A percentile compares a stretch with the other conserved stretches of the same genome.
Conservation (phyloP, 805 yeast species). For the Osmozyma mogii region DNA sequence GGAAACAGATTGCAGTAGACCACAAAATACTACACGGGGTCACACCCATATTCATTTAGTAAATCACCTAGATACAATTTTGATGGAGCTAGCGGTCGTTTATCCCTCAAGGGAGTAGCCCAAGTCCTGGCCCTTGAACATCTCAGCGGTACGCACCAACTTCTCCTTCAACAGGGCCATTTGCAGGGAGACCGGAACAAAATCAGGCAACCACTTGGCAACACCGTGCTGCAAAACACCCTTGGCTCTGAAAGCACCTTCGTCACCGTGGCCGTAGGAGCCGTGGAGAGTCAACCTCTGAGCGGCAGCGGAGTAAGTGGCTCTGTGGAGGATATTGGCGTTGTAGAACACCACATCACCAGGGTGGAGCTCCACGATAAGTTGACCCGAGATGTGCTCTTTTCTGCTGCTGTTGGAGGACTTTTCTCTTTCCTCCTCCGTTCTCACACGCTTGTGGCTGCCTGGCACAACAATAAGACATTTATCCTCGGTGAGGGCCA, state of each 20-base stretch:
- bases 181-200: conserved; percentile 23
- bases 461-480: conserved; percentile 44
- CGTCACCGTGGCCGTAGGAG: conserved; percentile 37
- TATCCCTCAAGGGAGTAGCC: conserved; percentile 35
- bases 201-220: conserved; percentile 36
- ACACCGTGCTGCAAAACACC: conserved; percentile 51
- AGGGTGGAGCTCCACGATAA: conserved; percentile 35
- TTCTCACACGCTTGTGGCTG: conserved; percentile 39
- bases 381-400: conserved; percentile 31
- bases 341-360: conserved; percentile 47
- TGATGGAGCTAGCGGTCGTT: too few species aligned
- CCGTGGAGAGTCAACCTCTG: conserved; percentile 43
- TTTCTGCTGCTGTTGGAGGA: conserved; percentile 26
- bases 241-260: conserved; percentile 37
- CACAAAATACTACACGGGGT: too few species aligned
- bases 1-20: too few species aligned
- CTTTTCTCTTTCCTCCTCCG: conserved; percentile 35
- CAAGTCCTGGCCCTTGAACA: conserved; percentile 25
- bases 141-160: conserved; percentile 20
- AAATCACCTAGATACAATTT: too few species aligned
- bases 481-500: conserved; percentile 39
- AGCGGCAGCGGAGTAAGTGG: conserved; percentile 28
- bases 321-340: conserved; percentile 43
- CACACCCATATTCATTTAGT: too few species aligned
- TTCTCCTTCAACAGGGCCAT: conserved; percentile 21